Evolutionary conservation across 2,329 filamentous ascomycete species (phyloP).

Genomic region (Talaromyces sp.): DNA sequence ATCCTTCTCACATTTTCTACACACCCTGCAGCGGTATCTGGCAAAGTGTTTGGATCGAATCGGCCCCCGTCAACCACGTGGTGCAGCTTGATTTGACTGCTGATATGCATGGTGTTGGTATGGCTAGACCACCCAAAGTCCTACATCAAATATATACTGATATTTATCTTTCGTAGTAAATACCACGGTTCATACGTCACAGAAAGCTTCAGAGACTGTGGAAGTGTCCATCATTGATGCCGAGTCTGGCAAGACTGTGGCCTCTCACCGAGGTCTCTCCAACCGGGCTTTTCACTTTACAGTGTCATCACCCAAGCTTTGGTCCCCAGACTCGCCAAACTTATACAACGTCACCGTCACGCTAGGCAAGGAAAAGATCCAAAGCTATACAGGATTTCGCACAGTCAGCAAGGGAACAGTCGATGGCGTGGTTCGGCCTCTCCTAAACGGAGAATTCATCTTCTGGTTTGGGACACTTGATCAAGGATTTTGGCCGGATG

Average conservation of each 20-base stretch:
- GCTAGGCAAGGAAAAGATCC: conserved; percentile 54
- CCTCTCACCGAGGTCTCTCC: background rate
- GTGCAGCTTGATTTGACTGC: background rate
- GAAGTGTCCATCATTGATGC: background rate
- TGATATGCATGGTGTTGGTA: conserved; percentile 1
- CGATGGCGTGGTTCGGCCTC: conserved; percentile 51
- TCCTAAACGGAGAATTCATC: conserved; percentile 60
- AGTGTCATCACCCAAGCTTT: conserved; percentile 39
- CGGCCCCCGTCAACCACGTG: background rate
- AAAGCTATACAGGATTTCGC: conserved; percentile 57
- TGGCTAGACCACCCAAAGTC: background rate
- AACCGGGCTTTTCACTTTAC: background rate
- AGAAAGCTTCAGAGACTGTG: background rate
- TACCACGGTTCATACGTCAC: background rate
- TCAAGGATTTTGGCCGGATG: conserved; percentile 68
- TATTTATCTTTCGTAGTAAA: background rate
- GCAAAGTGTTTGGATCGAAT: conserved; percentile 67
- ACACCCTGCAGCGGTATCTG: conserved; percentile 68
- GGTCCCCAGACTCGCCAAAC: conserved; percentile 59
- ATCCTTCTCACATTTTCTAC: conserved; percentile 59
- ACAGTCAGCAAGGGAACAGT: conserved; percentile 57
- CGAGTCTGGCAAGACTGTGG: background rate
- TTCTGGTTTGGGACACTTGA: conserved; percentile 66
- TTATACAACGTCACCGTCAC: conserved; percentile 59
- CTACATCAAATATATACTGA: background rate